phyloP scores from a whole-genome alignment of 1,139 yeast genomes.

The Torulaspora pretoriensis region DNA sequence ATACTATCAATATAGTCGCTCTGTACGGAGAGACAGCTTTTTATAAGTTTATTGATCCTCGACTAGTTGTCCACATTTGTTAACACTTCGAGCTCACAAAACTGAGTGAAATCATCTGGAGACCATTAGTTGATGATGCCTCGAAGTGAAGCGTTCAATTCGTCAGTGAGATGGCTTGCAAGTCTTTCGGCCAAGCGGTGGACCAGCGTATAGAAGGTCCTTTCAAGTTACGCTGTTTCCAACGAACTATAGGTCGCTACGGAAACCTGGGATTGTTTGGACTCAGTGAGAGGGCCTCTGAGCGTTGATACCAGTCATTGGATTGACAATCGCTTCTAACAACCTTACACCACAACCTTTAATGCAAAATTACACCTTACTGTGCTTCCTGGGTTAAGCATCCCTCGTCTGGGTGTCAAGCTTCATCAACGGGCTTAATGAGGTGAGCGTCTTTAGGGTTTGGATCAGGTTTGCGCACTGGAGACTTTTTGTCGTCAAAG shows the following conservation, averaged over 20 bases:
- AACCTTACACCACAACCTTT: slow-evolving; percentile 14
- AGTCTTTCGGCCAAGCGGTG: slow-evolving; percentile 8
- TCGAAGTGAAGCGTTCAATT: background rate
- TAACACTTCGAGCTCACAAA: too few species aligned
- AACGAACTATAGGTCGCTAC: slow-evolving; percentile 11
- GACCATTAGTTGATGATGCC: background rate
- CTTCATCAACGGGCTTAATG: background rate
- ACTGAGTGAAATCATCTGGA: background rate
- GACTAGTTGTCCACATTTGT: too few species aligned
- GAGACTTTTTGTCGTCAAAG: slow-evolving; percentile 3
- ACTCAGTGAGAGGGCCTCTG: background rate
- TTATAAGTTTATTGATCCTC: too few species aligned
- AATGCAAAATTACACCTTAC: slow-evolving; percentile 3
- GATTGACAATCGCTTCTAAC: slow-evolving; percentile 8
- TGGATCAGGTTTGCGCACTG: slow-evolving; percentile 14
- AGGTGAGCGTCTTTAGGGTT: slow-evolving; percentile 10
- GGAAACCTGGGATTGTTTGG: slow-evolving; percentile 8
- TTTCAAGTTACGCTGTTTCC: background rate
- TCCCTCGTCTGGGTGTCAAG: background rate
- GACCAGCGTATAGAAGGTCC: background rate
- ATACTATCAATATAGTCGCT: background rate
- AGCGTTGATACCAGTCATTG: background rate
- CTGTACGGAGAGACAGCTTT: background rate
- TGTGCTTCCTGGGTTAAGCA: background rate
- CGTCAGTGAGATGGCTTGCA: background rate